Percentiles rank a stretch among this genome's conserved stretches.
These are phyloP conservation scores for Chaetomiaceae sp. DNA, from an alignment of 2,329 filamentous ascomycete species.

Conservation along the genomic window DNA sequence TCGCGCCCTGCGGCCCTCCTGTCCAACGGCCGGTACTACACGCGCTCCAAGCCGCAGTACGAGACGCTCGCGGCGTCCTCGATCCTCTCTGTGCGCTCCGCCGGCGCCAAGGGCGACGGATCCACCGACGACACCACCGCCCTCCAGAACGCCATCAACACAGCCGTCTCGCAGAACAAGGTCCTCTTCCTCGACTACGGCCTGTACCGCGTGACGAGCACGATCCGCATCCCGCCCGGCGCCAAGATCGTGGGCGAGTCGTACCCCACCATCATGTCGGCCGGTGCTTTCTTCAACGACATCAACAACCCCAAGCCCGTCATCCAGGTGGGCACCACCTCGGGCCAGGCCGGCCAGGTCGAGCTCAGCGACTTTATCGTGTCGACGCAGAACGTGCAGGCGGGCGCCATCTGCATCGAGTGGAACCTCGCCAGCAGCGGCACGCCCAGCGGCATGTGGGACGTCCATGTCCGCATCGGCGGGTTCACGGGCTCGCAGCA, in stretches of 20 bases:
- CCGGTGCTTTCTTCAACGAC: constrained; percentile 53
- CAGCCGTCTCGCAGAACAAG: constrained; percentile 43
- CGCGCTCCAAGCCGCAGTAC: constrained; percentile 71
- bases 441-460: constrained; percentile 59
- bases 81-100: constrained; percentile 48
- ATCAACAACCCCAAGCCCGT: constrained; percentile 58
- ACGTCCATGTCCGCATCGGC: constrained; percentile 70
- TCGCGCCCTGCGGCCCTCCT: constrained; percentile 51
- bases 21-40: constrained; percentile 44
- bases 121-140: constrained; percentile 55
- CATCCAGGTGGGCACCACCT: constrained; percentile 51
- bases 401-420: constrained; percentile 66
- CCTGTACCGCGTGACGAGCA: constrained; percentile 47
- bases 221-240: constrained; percentile 43
- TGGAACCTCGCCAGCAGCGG: constrained; percentile 58
- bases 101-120: constrained; percentile 45
- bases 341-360: constrained; percentile 59
- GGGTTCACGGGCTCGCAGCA: constrained; percentile 65
- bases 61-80: constrained; percentile 49
- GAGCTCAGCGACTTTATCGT: constrained; percentile 71
- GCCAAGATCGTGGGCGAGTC: constrained; percentile 55
- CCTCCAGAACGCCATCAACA: constrained; percentile 53
- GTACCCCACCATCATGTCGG: constrained; percentile 48
- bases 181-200: constrained; percentile 56
- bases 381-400: constrained; percentile 60